These are phyloP conservation scores for Ustilago nuda DNA, from an alignment of 1,284 basidiomycete genomes.

Conservation along the genomic window DNA sequence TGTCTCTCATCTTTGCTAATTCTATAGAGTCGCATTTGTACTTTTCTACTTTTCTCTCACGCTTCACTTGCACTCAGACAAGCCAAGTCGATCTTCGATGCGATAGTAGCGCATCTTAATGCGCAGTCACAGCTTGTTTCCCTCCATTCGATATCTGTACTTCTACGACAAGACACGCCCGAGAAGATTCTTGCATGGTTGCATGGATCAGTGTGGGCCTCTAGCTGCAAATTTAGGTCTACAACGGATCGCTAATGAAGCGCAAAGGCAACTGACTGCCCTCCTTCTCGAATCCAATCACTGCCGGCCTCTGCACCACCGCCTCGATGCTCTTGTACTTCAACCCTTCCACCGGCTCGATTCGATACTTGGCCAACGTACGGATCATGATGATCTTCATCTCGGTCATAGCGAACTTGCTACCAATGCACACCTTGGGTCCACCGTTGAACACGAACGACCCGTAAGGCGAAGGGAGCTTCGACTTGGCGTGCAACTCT, in stretches of 20 bases:
- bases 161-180: not conserved
- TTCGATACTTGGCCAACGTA: slow-evolving; percentile 38
- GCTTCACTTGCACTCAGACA: slow-evolving; percentile 11
- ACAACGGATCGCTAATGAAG: slow-evolving; percentile 36
- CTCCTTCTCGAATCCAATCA: slow-evolving; percentile 48
- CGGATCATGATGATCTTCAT: slow-evolving; percentile 51
- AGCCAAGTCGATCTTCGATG: not conserved
- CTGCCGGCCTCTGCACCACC: slow-evolving; percentile 48
- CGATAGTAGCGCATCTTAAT: not conserved
- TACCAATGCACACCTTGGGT: slow-evolving; percentile 63
- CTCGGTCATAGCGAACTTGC: slow-evolving; percentile 59
- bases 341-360: slow-evolving; percentile 41
- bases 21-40: slow-evolving; percentile 18
- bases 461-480: slow-evolving; percentile 54
- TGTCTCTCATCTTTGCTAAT: not conserved
- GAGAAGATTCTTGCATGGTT: not conserved
- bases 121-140: not conserved
- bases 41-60: slow-evolving; percentile 1
- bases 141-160: not conserved
- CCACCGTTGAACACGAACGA: slow-evolving; percentile 57
- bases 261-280: slow-evolving; percentile 45
- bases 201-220: not conserved
- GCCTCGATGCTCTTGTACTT: slow-evolving; percentile 52
- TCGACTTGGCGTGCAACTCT: slow-evolving; percentile 30
- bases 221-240: not conserved